These are phyloP conservation scores for Colletotrichum graminicola DNA, from an alignment of 2,329 filamentous ascomycete genomes.

Conservation along the genomic window DNA sequence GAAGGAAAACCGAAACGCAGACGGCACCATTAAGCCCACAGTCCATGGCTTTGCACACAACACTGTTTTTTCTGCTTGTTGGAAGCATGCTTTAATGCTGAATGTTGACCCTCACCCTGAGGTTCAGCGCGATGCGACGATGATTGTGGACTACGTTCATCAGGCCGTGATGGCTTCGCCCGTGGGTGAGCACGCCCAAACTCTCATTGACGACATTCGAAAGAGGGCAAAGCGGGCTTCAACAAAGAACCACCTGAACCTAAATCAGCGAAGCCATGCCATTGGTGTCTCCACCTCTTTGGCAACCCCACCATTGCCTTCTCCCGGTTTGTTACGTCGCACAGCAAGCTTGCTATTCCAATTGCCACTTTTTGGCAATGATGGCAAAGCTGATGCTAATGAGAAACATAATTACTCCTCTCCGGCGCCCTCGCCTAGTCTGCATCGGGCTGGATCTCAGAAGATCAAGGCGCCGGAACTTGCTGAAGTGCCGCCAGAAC, in stretches of 20 bases:
- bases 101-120: slow-evolving; percentile 96
- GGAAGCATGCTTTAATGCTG: slow-evolving; percentile 92
- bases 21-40: slow-evolving; percentile 68
- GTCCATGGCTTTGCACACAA: slow-evolving; percentile 79
- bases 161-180: slow-evolving; percentile 81
- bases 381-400: slow-evolving; percentile 53
- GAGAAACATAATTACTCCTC: slow-evolving; percentile 35
- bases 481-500: slow-evolving; percentile 73
- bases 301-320: slow-evolving; percentile 60
- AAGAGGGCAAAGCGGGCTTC: slow-evolving; percentile 62
- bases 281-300: slow-evolving; percentile 53
- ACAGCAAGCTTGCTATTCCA: slow-evolving; percentile 74
- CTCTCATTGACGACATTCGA: slow-evolving; percentile 79
- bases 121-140: slow-evolving; percentile 84
- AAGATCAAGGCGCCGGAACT: slow-evolving; percentile 58
- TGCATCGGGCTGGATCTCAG: slow-evolving; percentile 54
- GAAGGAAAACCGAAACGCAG: slow-evolving; percentile 65
- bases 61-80: slow-evolving; percentile 92
- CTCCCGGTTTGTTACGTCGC: slow-evolving; percentile 70
- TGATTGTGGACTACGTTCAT: slow-evolving; percentile 90
- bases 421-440: slow-evolving; percentile 49
- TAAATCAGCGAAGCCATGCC: slow-evolving; percentile 58
- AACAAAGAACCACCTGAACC: slow-evolving; percentile 57
- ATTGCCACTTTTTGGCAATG: slow-evolving; percentile 65
- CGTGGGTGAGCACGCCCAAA: slow-evolving; percentile 77